Evolutionary conservation across 2,329 filamentous ascomycete species (phyloP).

Genomic region (Penicillium sp.): DNA sequence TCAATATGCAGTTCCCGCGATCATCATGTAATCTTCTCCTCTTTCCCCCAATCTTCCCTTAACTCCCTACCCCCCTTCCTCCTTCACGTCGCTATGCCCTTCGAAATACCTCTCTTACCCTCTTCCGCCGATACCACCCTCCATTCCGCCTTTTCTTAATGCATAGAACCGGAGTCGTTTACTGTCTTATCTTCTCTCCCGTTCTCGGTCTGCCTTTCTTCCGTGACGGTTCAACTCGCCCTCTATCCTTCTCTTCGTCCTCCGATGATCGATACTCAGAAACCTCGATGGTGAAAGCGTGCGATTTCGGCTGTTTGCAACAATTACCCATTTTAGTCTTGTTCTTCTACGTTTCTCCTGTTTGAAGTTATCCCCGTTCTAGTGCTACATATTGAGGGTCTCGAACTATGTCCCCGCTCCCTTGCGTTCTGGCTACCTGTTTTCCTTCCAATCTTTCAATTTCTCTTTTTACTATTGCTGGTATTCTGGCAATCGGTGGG

Average conservation of each 20-base stretch:
- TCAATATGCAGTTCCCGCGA: constrained; percentile 41
- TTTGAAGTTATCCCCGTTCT: constrained; percentile 8
- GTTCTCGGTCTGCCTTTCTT: constrained; percentile 18
- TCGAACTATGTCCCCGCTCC: constrained; percentile 16
- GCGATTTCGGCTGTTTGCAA: constrained; percentile 20
- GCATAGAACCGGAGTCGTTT: constrained; percentile 41
- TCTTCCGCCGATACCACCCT: constrained; percentile 26
- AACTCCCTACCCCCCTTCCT: constrained; percentile 1
- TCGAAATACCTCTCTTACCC: constrained; percentile 21
- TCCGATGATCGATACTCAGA: constrained; percentile 20
- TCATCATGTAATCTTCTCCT: constrained; percentile 46
- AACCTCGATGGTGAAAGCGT: constrained; percentile 35
- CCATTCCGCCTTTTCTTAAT: constrained; percentile 25
- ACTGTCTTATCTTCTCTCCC: constrained; percentile 30
- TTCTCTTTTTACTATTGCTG: constrained; percentile 16
- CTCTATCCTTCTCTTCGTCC: constrained; percentile 19
- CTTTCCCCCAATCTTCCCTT: no score
- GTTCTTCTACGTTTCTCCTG: constrained; percentile 12
- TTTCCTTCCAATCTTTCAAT: constrained; percentile 10
- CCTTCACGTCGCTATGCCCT: constrained; percentile 30
- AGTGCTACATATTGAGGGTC: constrained; percentile 7
- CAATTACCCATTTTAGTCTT: constrained; percentile 24
- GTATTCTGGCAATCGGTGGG: constrained; percentile 21
- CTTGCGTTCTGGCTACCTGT: constrained; percentile 11
- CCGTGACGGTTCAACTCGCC: constrained; percentile 16